phyloP scores from a whole-genome alignment of 2,329 filamentous ascomycete species.

The Trichoderma sp. region DNA sequence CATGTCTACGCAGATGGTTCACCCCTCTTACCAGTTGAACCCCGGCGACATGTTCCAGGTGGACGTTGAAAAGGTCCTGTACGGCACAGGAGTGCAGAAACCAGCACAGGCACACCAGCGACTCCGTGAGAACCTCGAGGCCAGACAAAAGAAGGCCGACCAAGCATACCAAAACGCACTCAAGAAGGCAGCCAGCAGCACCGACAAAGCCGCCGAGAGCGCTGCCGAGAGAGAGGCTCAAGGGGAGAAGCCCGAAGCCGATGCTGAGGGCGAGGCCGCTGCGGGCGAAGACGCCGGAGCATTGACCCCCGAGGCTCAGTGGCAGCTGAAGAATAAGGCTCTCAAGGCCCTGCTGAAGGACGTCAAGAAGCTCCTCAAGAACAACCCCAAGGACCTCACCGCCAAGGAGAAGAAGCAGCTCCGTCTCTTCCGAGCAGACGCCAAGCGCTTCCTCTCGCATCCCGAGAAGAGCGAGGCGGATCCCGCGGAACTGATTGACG shows the following conservation, averaged over 20 bases:
- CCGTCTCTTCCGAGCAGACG: conserved; percentile 68
- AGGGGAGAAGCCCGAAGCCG: conserved; percentile 29
- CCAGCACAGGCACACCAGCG: conserved; percentile 38
- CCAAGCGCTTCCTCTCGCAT: conserved; percentile 60
- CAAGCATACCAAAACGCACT: conserved; percentile 32
- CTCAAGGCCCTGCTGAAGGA: conserved; percentile 39
- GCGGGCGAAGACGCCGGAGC: conserved; percentile 31
- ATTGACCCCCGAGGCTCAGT: conserved; percentile 34
- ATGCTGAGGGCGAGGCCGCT: conserved; percentile 31
- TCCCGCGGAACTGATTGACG: conserved; percentile 38
- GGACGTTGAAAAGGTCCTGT: conserved; percentile 83
- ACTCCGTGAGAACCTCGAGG: conserved; percentile 36
- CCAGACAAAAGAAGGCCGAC: conserved; percentile 36
- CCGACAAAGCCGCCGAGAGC: conserved; percentile 32
- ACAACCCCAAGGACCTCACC: conserved; percentile 55
- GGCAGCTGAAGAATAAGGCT: conserved; percentile 35
- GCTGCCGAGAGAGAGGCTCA: conserved; percentile 25
- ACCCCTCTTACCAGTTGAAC: conserved; percentile 91
- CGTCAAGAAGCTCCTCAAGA: conserved; percentile 42
- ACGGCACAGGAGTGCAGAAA: conserved; percentile 78
- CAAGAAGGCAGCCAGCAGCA: conserved; percentile 28
- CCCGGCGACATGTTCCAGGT: conserved; percentile 99
- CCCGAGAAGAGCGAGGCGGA: conserved; percentile 40
- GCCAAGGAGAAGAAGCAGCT: conserved; percentile 76
- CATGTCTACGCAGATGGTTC: conserved; percentile 69